Conservation (phyloP, 768 basidiomycete species). For the Lyophyllum atratum region DNA sequence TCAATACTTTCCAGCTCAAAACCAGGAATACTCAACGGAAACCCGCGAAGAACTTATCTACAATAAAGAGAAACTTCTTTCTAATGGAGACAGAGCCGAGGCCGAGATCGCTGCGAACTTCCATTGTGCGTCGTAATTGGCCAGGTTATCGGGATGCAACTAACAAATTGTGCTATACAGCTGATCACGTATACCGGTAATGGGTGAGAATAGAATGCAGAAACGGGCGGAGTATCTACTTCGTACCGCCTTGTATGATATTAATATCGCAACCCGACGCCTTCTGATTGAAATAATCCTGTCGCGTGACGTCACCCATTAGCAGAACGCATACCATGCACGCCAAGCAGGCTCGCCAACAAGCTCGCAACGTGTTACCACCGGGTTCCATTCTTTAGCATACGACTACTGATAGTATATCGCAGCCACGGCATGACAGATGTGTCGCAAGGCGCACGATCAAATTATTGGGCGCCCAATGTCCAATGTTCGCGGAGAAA, state of each 20-base stretch:
- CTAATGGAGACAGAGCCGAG: constrained; percentile 95
- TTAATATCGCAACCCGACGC: constrained; percentile 13
- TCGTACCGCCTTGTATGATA: constrained; percentile 17
- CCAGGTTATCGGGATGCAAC: constrained; percentile 17
- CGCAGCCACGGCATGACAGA: constrained; percentile 1
- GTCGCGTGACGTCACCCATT: constrained; percentile 17
- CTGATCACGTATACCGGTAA: constrained; percentile 87
- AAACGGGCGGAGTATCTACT: constrained; percentile 18
- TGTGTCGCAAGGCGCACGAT: constrained; percentile 2
- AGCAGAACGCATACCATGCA: not conserved
- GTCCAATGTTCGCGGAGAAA: not conserved
- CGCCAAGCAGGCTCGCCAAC: not conserved
- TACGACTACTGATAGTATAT: constrained; percentile 5
- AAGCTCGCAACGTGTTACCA: constrained; percentile 3
- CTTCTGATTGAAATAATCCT: constrained; percentile 1
- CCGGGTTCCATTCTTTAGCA: constrained; percentile 3
- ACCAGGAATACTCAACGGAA: constrained; percentile 96
- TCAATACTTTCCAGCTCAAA: constrained; percentile 67
- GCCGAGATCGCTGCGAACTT: constrained; percentile 97
- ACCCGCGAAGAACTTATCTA: constrained; percentile 97
- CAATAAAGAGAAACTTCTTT: constrained; percentile 98
- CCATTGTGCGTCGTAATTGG: constrained; percentile 50
- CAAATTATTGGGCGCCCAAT: not conserved
- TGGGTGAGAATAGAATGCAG: constrained; percentile 19
- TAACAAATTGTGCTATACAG: constrained; percentile 38